These are phyloP conservation scores for Hypoxylon trugodes DNA, from an alignment of 495 filamentous ascomycete genomes.

Conservation along the genomic window DNA sequence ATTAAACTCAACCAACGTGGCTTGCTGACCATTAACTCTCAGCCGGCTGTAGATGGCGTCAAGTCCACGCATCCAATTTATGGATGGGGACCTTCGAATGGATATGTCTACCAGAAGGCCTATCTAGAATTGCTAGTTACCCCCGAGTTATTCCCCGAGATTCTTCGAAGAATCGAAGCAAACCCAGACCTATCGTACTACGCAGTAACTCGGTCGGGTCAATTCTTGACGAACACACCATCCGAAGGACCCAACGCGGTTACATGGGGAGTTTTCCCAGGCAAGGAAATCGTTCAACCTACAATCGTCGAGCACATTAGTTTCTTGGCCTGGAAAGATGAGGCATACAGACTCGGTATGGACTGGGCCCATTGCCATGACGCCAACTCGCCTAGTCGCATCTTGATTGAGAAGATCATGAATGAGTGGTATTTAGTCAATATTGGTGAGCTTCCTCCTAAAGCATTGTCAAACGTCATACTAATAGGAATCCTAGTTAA, in stretches of 20 bases:
- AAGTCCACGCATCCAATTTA: slow-evolving; percentile 86
- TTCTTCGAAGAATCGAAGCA: slow-evolving; percentile 80
- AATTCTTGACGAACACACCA: slow-evolving; percentile 83
- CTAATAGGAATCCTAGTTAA: slow-evolving; percentile 68
- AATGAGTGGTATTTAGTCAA: slow-evolving; percentile 93
- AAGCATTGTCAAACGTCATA: neutral
- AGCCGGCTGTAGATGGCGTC: slow-evolving; percentile 93
- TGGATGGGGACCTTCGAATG: slow-evolving; percentile 94
- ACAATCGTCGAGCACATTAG: slow-evolving; percentile 99
- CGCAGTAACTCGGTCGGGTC: slow-evolving; percentile 81
- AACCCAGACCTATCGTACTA: slow-evolving; percentile 91
- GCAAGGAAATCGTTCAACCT: slow-evolving; percentile 98
- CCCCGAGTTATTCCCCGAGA: slow-evolving; percentile 77
- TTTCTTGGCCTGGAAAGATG: slow-evolving; percentile 99
- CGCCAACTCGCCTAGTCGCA: slow-evolving; percentile 77
- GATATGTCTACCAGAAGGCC: slow-evolving; percentile 98
- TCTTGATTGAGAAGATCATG: slow-evolving; percentile 83
- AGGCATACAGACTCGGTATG: slow-evolving; percentile 89
- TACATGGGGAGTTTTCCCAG: slow-evolving; percentile 99
- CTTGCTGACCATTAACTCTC: slow-evolving; percentile 95
- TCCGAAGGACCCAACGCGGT: slow-evolving; percentile 92
- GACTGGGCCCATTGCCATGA: slow-evolving; percentile 95
- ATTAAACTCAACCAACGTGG: slow-evolving; percentile 85
- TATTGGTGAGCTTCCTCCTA: slow-evolving; percentile 72
- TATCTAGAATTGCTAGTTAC: slow-evolving; percentile 92